Conservation (phyloP, 352 stramenopile species). For the Chrysophaeum taylorii region DNA sequence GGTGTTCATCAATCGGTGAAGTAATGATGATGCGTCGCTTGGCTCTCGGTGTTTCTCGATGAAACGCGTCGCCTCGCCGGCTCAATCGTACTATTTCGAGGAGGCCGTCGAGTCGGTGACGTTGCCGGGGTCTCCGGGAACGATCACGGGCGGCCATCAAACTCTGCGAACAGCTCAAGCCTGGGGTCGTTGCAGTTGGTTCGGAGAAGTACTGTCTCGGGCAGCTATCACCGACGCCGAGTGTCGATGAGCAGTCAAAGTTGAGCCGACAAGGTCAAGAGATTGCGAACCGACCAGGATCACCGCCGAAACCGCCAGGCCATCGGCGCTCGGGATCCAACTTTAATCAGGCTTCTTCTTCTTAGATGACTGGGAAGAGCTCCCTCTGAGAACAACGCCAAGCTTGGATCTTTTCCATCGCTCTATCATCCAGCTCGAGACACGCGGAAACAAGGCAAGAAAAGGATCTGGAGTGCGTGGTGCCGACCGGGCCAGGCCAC, state of each 20-base stretch:
- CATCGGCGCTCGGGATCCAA: no score
- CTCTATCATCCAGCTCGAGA: no score
- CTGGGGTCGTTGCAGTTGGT: conserved; percentile 46
- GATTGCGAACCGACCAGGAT: conserved; percentile 39
- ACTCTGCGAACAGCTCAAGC: conserved; percentile 78
- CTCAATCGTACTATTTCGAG: conserved; percentile 13
- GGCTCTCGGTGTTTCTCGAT: no score
- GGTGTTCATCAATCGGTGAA: no score
- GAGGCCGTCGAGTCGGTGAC: conserved; percentile 65
- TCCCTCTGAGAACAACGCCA: no score
- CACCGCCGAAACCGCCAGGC: background rate
- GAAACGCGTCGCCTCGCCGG: background rate
- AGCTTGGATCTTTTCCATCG: no score
- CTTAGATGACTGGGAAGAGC: no score
- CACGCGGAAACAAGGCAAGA: no score
- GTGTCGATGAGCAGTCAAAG: conserved; percentile 71
- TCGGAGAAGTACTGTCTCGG: conserved; percentile 77
- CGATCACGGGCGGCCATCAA: conserved; percentile 78
- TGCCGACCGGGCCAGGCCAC: no score
- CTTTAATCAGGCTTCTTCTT: no score
- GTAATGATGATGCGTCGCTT: no score
- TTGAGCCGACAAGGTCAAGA: conserved; percentile 61
- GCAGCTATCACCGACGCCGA: conserved; percentile 73
- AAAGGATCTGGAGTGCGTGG: no score
- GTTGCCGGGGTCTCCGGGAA: conserved; percentile 74